These are phyloP conservation scores for Monascus purpureus DNA, from an alignment of 495 filamentous ascomycete genomes.

Conservation along the genomic window DNA sequence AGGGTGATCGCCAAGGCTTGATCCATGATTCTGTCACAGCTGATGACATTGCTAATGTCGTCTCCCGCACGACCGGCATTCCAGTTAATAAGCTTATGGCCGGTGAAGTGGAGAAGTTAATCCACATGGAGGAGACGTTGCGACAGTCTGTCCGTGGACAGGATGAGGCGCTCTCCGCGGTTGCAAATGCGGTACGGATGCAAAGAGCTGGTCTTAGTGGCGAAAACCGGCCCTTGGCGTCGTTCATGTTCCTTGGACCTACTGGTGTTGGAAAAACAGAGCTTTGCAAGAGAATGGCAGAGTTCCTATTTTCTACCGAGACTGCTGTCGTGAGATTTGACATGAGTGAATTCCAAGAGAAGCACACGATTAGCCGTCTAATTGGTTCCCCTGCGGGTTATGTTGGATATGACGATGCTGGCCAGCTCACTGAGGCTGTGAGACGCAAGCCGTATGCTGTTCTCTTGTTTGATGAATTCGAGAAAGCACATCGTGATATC, in stretches of 20 bases:
- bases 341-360: conserved; percentile 97
- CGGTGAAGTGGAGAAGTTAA: conserved; percentile 80
- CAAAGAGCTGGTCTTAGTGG: conserved; percentile 84
- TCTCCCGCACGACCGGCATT: conserved; percentile 83
- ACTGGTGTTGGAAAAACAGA: conserved; percentile 97
- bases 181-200: conserved; percentile 86
- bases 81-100: conserved; percentile 82
- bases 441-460: conserved; percentile 92
- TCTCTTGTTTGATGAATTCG: conserved; percentile 91
- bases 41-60: conserved; percentile 87
- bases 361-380: conserved; percentile 84
- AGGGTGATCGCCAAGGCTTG: conserved; percentile 38
- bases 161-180: conserved; percentile 81
- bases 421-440: conserved; percentile 91
- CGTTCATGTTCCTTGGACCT: conserved; percentile 95
- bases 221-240: conserved; percentile 81
- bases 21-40: conserved; percentile 87
- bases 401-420: conserved; percentile 93
- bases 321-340: conserved; percentile 85
- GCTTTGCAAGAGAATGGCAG: conserved; percentile 88
- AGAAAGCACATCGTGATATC: conserved; percentile 93
- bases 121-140: conserved; percentile 88
- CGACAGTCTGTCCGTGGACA: conserved; percentile 79
- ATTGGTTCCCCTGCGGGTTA: conserved; percentile 91
- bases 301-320: conserved; percentile 86